Evolutionary conservation across 129 eudicot genomes (phyloP), one percentile per base, ranked within the genome.

Genomic region (Gnaphalium uliginosum): DNA sequence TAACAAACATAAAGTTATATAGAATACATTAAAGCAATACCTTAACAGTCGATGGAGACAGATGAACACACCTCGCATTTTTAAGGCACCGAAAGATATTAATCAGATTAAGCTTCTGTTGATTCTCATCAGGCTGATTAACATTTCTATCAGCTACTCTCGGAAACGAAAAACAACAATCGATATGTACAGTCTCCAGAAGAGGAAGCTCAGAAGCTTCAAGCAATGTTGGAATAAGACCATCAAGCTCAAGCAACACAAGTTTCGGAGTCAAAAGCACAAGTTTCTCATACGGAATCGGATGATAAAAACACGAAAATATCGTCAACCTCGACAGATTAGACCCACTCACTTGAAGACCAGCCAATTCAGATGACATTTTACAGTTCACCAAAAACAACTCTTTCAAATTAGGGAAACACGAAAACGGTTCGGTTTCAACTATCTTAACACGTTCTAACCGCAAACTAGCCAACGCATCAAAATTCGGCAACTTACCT

Each of bases 361-460:
- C 72, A 70, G 8, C 15, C 76, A 70, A 70, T 46, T 63, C 82
- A 17, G 6, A 18, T 18, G 27, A 14, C 66, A 71, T 8, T 64
- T 78, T 78, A 27, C 76, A 78, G 39, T 71, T 71, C 66, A 78
- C 82, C 66, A 78, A 63, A 78, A 30, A 21, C 76, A 78, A 71
- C 66, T 78, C 48, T 24, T 71, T 61, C 58, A 78, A 70, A 22
- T 78, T 78, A 17, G 72, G 77, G 8, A 78, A 78, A 71, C 77
- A 21, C 23, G 82, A 71, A 71, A 78, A 78, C 0, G 77, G 72
- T 22, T 78, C 77, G 22, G 66, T 4, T 5, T 78, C 77, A 33
- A 78, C 46, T 30, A 78, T 29, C 72, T 71, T 71, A 61, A 78
- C 82, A 1, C 82, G 63, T 18, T 78, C 82, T 10, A 78, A 71